These are phyloP conservation scores for Penicillium sp. DNA, from an alignment of 2,329 filamentous ascomycete species.

Conservation along the genomic window DNA sequence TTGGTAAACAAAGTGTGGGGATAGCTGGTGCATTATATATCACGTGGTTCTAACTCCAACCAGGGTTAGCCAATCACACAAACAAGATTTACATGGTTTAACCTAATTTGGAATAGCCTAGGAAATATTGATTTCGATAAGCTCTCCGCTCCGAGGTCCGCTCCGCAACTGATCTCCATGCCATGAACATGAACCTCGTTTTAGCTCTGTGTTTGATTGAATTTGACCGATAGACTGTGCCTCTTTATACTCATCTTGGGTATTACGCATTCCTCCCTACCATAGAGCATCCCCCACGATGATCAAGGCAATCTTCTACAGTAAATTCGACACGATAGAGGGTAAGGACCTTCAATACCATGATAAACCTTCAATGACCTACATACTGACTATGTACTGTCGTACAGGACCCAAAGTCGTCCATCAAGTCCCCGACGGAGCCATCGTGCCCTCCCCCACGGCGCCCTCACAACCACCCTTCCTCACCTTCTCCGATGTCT, in stretches of 20 bases:
- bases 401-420: slow-evolving; percentile 59
- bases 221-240: neutral
- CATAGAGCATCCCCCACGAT: slow-evolving; percentile 38
- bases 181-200: neutral
- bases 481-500: slow-evolving; percentile 80
- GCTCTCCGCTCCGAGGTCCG: slow-evolving; percentile 8
- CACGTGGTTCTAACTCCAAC: neutral
- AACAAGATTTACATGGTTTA: neutral
- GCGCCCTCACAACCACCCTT: slow-evolving; percentile 59
- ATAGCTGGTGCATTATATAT: neutral
- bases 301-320: slow-evolving; percentile 66
- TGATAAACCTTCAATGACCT: neutral
- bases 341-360: slow-evolving; percentile 33
- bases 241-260: neutral
- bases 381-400: slow-evolving; percentile 1
- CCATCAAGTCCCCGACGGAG: slow-evolving; percentile 62
- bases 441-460: slow-evolving; percentile 50
- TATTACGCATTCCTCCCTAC: neutral
- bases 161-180: slow-evolving; percentile 6
- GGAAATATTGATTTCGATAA: slow-evolving; percentile 4
- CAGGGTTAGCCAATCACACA: neutral
- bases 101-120: neutral
- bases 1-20: neutral
- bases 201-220: neutral
- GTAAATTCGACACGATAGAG: slow-evolving; percentile 62